A percentile compares a stretch with the other conserved stretches of the same genome.
These are phyloP conservation scores for Litsea cubeba DNA, from an alignment of 164 flowering plant genomes.

Conservation along the genomic window DNA sequence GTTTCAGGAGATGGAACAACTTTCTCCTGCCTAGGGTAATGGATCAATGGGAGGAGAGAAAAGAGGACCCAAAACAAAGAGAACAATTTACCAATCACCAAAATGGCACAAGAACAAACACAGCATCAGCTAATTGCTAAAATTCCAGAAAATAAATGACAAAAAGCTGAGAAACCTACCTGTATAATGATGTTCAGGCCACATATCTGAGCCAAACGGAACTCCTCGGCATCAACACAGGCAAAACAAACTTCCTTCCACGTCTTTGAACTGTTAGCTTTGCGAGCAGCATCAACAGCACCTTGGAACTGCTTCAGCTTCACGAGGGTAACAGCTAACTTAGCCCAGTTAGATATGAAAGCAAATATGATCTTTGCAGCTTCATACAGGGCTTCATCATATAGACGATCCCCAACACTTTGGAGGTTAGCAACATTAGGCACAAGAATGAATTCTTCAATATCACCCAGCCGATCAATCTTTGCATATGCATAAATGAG, in stretches of 20 bases:
- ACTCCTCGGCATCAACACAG: constrained; percentile 99
- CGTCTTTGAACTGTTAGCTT: constrained; percentile 96
- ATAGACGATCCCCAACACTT: constrained; percentile 91
- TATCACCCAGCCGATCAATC: constrained; percentile 92
- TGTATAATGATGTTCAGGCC: constrained; percentile 85
- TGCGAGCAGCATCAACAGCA: constrained; percentile 98
- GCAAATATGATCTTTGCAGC: constrained; percentile 96
- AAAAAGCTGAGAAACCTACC: constrained; percentile 23
- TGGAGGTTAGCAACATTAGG: constrained; percentile 99
- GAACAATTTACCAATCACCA: not conserved
- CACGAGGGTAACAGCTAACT: constrained; percentile 85
- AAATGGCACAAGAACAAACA: not conserved
- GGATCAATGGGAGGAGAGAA: too few species aligned
- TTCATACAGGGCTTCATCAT: constrained; percentile 89
- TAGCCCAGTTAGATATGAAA: constrained; percentile 97
- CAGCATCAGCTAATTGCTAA: not conserved
- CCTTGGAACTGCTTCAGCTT: constrained; percentile 92
- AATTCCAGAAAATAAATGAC: not conserved
- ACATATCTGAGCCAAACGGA: constrained; percentile 99
- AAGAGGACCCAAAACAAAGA: too few species aligned
- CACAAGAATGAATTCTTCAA: constrained; percentile 96
- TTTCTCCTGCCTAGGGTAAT: too few species aligned
- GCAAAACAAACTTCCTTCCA: constrained; percentile 99
- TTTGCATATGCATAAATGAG: constrained; percentile 99
- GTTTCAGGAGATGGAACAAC: too few species aligned